Percentiles rank a stretch among this genome's conserved stretches.
These are phyloP conservation scores for Leishmania turanica DNA, from an alignment of 208 protist genomes.

Conservation along the genomic window DNA sequence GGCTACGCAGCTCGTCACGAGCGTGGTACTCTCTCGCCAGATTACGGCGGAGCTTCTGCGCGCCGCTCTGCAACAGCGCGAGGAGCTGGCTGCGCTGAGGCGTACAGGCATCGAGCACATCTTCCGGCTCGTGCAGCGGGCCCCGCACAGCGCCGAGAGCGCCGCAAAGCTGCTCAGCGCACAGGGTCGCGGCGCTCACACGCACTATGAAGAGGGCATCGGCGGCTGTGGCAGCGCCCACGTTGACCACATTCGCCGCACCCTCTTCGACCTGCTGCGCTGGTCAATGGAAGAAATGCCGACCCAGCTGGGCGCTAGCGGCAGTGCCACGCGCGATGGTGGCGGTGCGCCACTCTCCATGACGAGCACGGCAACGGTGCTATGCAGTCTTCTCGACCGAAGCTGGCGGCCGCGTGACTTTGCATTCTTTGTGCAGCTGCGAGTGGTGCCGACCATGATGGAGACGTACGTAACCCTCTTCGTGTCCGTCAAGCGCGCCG, in stretches of 20 bases:
- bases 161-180: conserved; percentile 39
- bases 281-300: conserved; percentile 15
- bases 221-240: conserved; percentile 11
- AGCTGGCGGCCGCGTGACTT: conserved; percentile 68
- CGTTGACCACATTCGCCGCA: conserved; percentile 15
- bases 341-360: conserved; percentile 1
- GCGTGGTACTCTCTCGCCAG: conserved; percentile 21
- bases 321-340: no score
- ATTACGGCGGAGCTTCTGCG: conserved; percentile 28
- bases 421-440: conserved; percentile 47
- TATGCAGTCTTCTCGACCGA: conserved; percentile 68
- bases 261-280: conserved; percentile 27
- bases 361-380: conserved; percentile 32
- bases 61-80: conserved; percentile 31
- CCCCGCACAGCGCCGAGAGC: conserved; percentile 38
- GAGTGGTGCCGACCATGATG: conserved; percentile 54
- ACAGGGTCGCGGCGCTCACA: conserved; percentile 21
- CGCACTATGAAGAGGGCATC: conserved; percentile 39
- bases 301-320: background rate
- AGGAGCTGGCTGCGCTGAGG: conserved; percentile 38
- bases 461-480: conserved; percentile 64
- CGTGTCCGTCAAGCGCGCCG: background rate
- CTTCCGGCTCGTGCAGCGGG: conserved; percentile 24
- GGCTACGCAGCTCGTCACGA: conserved; percentile 31
- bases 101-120: conserved; percentile 41